Evolutionary conservation across 169 alveolate species (phyloP), one percentile per base, ranked within the genome.

Genomic region (Fabrea salina): DNA sequence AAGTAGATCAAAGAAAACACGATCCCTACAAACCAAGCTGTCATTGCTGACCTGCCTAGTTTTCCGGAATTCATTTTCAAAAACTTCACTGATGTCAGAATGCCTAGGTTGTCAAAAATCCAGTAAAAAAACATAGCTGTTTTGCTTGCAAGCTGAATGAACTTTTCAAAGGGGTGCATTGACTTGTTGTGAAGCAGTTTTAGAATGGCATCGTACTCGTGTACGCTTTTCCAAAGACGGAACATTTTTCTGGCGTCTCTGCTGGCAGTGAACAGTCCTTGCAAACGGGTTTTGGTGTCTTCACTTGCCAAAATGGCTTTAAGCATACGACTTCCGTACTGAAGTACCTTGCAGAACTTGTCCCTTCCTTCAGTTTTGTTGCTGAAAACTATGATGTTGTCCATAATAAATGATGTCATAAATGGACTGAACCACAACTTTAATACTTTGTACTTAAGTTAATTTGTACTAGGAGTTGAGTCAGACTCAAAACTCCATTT

Each of bases 221-320:
- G 82, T 30, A 90, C 16, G 0, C 88, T 68, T 83, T 90, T 90
- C 70, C 80, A 84, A 66, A 90, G 81, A 47, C 95, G 76, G 80
- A 90, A 90, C 19, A 90, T 68, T 49, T 86, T 90, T 56, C 95
- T 80, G 5, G 95, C 91, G 80, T 82, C 89, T 75, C 86, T 77
- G 86, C 84, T 84, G 33, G 82, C 85, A 37, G 79, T 90, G 43
- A 75, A 82, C 6, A 84, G 82, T 27, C 89, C 86, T 32, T 77
- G 74, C 71, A 89, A 80, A 49, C 87, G 54, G 54, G 81, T 77
- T n/a, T 82, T 86, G 61, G 82, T 75, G n/a, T 75, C 80, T 40
- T 25, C 71, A 44, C 43, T 77, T 19, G 75, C 61, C 4, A 58
- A 58, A 41, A 68, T 50, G 82, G 86, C 82, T 61, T 81, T 89